Conservation (phyloP, 305 asterid species). For the Stenogyne calaminthoides region DNA sequence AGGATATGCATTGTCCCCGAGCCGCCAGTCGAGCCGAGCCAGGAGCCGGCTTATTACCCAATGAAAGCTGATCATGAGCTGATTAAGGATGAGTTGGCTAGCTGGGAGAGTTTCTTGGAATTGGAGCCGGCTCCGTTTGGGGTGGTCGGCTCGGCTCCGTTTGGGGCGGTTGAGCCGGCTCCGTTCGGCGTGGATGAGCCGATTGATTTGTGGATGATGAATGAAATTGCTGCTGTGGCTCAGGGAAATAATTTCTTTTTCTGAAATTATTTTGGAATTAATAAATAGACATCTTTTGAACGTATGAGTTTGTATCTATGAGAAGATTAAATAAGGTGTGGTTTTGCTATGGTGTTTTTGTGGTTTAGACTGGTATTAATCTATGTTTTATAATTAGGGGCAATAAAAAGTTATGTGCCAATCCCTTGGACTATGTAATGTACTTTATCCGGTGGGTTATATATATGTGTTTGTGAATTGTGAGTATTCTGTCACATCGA, state of each 20-base stretch:
- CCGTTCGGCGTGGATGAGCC: constrained; percentile 35
- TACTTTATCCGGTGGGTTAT: too few species aligned
- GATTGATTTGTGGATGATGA: constrained; percentile 57
- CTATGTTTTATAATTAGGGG: not conserved
- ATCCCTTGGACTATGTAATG: too few species aligned
- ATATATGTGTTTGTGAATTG: not conserved
- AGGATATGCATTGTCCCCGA: constrained; percentile 20
- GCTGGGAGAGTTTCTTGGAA: constrained; percentile 64
- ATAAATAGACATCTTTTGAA: not conserved
- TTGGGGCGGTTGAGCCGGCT: constrained; percentile 42
- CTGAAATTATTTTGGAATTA: constrained; percentile 16
- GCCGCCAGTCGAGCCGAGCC: constrained; percentile 33
- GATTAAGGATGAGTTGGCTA: constrained; percentile 53
- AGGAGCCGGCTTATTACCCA: constrained; percentile 38
- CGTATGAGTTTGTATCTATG: not conserved
- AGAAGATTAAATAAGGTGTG: not conserved
- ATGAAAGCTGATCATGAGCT: constrained; percentile 24
- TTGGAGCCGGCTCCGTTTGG: constrained; percentile 47
- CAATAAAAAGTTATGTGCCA: not conserved
- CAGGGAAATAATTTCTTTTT: constrained; percentile 38
- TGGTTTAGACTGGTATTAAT: not conserved
- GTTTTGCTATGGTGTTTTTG: not conserved
- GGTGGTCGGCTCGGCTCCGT: constrained; percentile 39
- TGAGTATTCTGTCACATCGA: not conserved
- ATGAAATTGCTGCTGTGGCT: constrained; percentile 37